Evolutionary conservation across 2,329 filamentous ascomycete species (phyloP).

Genomic region (Pleurostoma richardsiae): DNA sequence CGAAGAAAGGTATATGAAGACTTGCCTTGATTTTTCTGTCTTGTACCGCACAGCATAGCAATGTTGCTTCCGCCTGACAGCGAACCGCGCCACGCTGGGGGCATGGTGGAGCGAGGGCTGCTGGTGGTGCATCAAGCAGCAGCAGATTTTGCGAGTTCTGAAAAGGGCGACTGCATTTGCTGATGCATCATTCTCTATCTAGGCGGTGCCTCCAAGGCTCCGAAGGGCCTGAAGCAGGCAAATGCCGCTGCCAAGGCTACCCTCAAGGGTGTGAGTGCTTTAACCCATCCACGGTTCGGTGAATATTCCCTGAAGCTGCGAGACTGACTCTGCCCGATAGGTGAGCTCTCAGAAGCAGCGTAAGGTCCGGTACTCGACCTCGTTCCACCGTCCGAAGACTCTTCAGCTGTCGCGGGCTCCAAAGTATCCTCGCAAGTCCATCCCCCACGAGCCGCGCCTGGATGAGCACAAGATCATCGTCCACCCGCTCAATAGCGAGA

Average conservation of each 20-base stretch:
- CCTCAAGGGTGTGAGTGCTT: constrained; percentile 80
- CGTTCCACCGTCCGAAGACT: constrained; percentile 98
- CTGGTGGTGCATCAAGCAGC: constrained; percentile 53
- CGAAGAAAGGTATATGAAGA: constrained; percentile 31
- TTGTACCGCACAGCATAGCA: not conserved
- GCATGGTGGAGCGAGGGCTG: not conserved
- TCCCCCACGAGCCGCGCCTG: constrained; percentile 83
- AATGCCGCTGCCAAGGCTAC: constrained; percentile 92
- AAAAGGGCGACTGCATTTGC: constrained; percentile 58
- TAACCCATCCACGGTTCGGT: not conserved
- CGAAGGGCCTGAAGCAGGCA: constrained; percentile 77
- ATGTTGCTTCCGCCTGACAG: constrained; percentile 1
- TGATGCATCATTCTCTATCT: constrained; percentile 53
- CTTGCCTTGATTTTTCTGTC: not conserved
- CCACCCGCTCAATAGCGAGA: constrained; percentile 99
- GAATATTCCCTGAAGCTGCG: constrained; percentile 3
- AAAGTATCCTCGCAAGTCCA: constrained; percentile 95
- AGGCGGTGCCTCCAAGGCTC: constrained; percentile 47
- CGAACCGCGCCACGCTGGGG: not conserved
- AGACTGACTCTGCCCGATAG: constrained; percentile 20
- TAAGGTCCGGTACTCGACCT: constrained; percentile 89
- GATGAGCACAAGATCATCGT: constrained; percentile 98
- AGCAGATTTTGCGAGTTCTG: constrained; percentile 74
- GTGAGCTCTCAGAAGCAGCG: constrained; percentile 71
- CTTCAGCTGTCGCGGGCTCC: constrained; percentile 83